Evolutionary conservation across 768 basidiomycete genomes (phyloP).

Genomic region (Chalciporus pseudorubinellus): DNA sequence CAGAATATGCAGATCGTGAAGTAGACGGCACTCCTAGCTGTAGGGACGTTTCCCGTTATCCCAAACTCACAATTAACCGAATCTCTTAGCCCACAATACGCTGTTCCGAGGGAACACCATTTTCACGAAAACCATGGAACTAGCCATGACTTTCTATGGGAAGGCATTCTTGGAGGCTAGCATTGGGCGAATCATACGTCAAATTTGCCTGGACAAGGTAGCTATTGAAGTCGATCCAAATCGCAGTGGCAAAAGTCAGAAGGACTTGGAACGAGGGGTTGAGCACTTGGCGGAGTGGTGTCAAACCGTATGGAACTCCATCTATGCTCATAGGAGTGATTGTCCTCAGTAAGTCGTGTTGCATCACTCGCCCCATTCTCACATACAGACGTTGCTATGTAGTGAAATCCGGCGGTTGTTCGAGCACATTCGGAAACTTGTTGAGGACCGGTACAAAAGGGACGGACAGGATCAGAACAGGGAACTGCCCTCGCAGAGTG

Average conservation of each 20-base stretch:
- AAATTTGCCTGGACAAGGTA: conserved; percentile 68
- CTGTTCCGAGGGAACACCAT: conserved; percentile 69
- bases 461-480: conserved; percentile 40
- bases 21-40: conserved; percentile 67
- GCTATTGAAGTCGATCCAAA: conserved; percentile 81
- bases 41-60: conserved; percentile 34
- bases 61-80: background rate
- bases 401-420: conserved; percentile 77
- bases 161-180: conserved; percentile 76
- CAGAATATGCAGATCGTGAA: conserved; percentile 66
- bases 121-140: conserved; percentile 73
- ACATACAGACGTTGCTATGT: conserved; percentile 3
- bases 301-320: conserved; percentile 75
- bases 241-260: conserved; percentile 56
- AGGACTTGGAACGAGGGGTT: conserved; percentile 64
- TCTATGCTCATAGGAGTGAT: conserved; percentile 67
- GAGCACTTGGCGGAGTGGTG: conserved; percentile 77
- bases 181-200: conserved; percentile 67
- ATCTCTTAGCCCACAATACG: conserved; percentile 63
- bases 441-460: conserved; percentile 61
- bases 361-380: conserved; percentile 4
- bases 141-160: conserved; percentile 82
- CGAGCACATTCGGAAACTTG: conserved; percentile 64
- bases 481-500: conserved; percentile 74
- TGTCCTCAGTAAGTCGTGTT: conserved; percentile 65